Base-by-base conservation (phyloP, 495 filamentous ascomycete species). In the Neurospora sublineolata region DNA sequence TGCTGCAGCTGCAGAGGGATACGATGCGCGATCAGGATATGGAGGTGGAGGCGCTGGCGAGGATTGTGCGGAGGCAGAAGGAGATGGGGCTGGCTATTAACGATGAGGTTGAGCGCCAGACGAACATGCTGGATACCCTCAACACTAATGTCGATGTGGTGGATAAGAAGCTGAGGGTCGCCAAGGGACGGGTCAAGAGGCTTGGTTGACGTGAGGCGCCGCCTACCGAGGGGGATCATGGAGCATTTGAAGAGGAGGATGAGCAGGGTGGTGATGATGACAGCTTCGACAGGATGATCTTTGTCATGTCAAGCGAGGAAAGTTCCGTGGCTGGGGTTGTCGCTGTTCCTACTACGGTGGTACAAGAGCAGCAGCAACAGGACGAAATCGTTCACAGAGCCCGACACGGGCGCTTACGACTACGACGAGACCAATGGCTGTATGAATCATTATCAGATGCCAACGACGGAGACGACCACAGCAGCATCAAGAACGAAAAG, bases 61-160 rank as follows among this genome's bases (percentile, higher is more conserved):
- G 89, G 81, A 90, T 93, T 74, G 90, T 98, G 68, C 79, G 87
- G 72, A 80, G 91, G 75, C 93, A 97, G 86, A 90, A 87, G 81
- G 92, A 97, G 84, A 88, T 98, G 83, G 95, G 93, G 0, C 81
- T 92, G 67, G 87, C 88, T 60, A 97, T 98, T 73, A 87, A 94
- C 76, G 87, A 92, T 72, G 96, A 99, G 82, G 82, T 98, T 77
- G 88, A 90, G 76, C 79, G 90, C 70, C 95, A 99, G 84, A 94
- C 90, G 77, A 88, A 90, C 75, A 86, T 97, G 88, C 81, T 99
- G 74, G 86, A 86, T 36, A 74, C 91, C 79, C 76, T 94, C 41
- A 91, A 94, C 79, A 85, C 91, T 76, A 93, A 97, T 84, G 87
- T 88, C 5, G 89, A 91, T 72, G 81, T 89, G 68, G 81, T 95